Conservation (phyloP, 2,329 filamentous ascomycete species). For the Clathrospora elynae region DNA sequence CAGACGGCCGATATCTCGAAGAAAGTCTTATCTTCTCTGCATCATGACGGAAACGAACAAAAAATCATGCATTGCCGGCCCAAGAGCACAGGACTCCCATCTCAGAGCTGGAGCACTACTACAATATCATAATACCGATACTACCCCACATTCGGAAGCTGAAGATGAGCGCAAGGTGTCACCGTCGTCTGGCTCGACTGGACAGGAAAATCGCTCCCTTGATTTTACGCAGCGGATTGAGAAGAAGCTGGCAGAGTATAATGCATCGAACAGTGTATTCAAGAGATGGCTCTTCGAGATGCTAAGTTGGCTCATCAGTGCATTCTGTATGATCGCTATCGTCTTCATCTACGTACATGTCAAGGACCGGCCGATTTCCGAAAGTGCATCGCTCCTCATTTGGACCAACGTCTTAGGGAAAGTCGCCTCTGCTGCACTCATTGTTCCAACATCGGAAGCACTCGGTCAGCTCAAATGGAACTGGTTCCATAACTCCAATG, state of each 20-base stretch:
- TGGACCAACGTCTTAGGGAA: conserved; percentile 22
- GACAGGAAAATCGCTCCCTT: conserved; percentile 2
- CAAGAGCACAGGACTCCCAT: too few relatives aligned
- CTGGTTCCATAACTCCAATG: conserved; percentile 25
- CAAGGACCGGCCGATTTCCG: not conserved
- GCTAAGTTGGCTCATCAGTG: conserved; percentile 19
- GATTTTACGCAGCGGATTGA: conserved; percentile 30
- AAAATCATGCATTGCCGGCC: too few relatives aligned
- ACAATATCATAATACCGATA: too few relatives aligned
- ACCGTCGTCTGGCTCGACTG: not conserved
- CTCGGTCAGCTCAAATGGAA: conserved; percentile 38
- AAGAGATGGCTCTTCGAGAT: conserved; percentile 39
- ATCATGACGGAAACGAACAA: too few relatives aligned
- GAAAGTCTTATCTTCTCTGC: too few relatives aligned
- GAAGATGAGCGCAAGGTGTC: not conserved
- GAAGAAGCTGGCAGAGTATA: conserved; percentile 28
- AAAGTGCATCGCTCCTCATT: conserved; percentile 3
- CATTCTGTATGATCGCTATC: conserved; percentile 14
- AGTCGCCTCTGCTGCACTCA: conserved; percentile 25
- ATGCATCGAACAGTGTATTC: conserved; percentile 22
- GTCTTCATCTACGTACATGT: conserved; percentile 11
- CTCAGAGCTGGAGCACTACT: too few relatives aligned
- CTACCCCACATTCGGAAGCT: too few relatives aligned
- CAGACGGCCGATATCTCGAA: too few relatives aligned
- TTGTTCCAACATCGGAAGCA: conserved; percentile 31